Evolutionary conservation across 2,329 filamentous ascomycete species (phyloP).

Genomic region (Nannizziopsis arthrosporioides): DNA sequence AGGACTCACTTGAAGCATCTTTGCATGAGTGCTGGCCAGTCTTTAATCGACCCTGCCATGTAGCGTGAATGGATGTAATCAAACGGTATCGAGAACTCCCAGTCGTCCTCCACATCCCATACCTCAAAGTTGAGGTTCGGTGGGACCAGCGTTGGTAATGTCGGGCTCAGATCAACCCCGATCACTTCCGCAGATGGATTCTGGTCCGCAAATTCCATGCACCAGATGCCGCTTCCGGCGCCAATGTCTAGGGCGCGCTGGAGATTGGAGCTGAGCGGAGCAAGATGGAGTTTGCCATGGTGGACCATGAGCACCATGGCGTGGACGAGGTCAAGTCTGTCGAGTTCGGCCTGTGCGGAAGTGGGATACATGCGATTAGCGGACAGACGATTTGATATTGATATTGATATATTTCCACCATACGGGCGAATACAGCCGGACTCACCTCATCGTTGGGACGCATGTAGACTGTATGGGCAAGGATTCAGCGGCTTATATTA

Average conservation of each 20-base stretch:
- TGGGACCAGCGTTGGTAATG: conserved; percentile 37
- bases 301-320: conserved; percentile 25
- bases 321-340: conserved; percentile 32
- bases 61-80: conserved; percentile 46
- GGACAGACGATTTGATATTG: no score
- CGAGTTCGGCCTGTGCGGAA: conserved; percentile 23
- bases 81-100: conserved; percentile 44
- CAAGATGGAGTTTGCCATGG: conserved; percentile 25
- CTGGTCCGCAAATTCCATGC: conserved; percentile 37
- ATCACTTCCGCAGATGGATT: conserved; percentile 27
- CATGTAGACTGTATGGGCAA: neutral
- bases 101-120: conserved; percentile 50
- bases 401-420: no score
- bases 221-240: conserved; percentile 35
- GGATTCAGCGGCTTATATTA: no score
- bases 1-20: neutral
- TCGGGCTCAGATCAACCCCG: conserved; percentile 7
- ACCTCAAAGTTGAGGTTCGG: conserved; percentile 50
- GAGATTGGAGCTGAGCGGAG: conserved; percentile 27
- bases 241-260: conserved; percentile 42
- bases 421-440: conserved; percentile 23
- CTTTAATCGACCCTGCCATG: conserved; percentile 41
- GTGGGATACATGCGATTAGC: no score
- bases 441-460: conserved; percentile 9
- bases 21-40: conserved; percentile 31